phyloP scores from a whole-genome alignment of 2,329 filamentous ascomycete species.

The Cordyceps militaris region DNA sequence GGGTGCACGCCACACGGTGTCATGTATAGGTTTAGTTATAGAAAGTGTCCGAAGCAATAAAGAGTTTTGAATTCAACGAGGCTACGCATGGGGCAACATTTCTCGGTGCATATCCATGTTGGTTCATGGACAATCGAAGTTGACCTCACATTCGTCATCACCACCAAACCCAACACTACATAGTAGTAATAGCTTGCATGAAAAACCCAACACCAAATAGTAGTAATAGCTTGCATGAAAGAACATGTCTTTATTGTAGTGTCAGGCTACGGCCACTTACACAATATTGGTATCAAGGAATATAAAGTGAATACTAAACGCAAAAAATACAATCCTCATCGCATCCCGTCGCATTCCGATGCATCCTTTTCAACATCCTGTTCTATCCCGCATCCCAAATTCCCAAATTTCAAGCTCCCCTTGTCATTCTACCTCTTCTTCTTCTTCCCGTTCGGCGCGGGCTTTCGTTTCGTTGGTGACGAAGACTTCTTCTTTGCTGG shows the following conservation, averaged over 20 bases:
- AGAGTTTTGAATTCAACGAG: no score
- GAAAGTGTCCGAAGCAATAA: no score
- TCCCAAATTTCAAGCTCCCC: slow-evolving; percentile 17
- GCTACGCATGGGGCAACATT: no score
- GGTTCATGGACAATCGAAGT: no score
- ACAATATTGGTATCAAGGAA: slow-evolving; percentile 3
- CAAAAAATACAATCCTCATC: background rate
- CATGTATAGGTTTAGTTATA: no score
- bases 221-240: no score
- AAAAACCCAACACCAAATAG: no score
- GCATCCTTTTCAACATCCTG: background rate
- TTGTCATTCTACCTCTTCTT: slow-evolving; percentile 23
- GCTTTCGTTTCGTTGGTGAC: slow-evolving; percentile 35
- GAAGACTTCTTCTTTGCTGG: slow-evolving; percentile 34
- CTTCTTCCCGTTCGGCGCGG: slow-evolving; percentile 23
- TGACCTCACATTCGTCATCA: no score
- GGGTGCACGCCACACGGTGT: no score
- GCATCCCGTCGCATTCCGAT: background rate
- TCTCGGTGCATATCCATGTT: no score
- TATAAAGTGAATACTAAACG: background rate
- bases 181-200: no score
- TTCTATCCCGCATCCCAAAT: background rate
- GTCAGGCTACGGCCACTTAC: background rate
- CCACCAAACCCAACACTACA: no score
- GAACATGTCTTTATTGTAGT: background rate